Evolutionary conservation across 495 filamentous ascomycete species (phyloP).

Genomic region (Apiosordaria backusii): DNA sequence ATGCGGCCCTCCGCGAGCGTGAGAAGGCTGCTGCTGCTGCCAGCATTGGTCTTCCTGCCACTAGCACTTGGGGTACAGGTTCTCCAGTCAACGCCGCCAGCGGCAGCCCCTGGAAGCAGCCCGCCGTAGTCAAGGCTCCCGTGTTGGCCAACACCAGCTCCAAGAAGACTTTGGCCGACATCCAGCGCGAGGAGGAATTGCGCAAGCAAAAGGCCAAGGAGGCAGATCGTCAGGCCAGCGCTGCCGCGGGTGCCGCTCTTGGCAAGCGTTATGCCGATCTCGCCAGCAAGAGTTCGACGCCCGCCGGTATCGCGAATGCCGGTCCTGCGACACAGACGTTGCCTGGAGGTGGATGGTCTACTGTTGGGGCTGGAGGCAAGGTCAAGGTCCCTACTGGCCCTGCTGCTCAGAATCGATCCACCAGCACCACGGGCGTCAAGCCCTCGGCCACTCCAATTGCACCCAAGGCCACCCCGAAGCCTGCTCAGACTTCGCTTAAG

Average conservation of each 20-base stretch:
- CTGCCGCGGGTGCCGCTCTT: constrained; percentile 45
- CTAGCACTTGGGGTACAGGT: constrained; percentile 84
- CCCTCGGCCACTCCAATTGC: constrained; percentile 18
- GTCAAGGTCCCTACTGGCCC: constrained; percentile 66
- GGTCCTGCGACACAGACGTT: constrained; percentile 23
- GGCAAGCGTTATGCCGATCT: constrained; percentile 95
- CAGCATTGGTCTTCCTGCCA: constrained; percentile 72
- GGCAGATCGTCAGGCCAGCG: constrained; percentile 44
- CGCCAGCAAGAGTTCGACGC: constrained; percentile 62
- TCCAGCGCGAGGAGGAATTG: constrained; percentile 92
- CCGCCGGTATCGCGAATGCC: constrained; percentile 17
- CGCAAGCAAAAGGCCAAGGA: constrained; percentile 75
- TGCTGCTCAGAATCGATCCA: constrained; percentile 54
- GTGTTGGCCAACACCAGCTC: constrained; percentile 43
- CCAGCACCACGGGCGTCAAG: constrained; percentile 48
- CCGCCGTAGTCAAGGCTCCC: constrained; percentile 46
- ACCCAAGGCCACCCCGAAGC: constrained; percentile 38
- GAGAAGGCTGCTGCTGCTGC: constrained; percentile 63
- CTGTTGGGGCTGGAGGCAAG: constrained; percentile 92
- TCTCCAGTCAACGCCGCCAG: constrained; percentile 54
- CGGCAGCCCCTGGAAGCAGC: constrained; percentile 58
- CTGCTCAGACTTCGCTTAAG: constrained; percentile 30
- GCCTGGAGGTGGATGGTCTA: constrained; percentile 76
- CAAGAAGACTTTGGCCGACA: constrained; percentile 92
- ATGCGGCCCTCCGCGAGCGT: constrained; percentile 48